Conservation (phyloP, 2,329 filamentous ascomycete genomes). For the Calonectria pauciramosa region DNA sequence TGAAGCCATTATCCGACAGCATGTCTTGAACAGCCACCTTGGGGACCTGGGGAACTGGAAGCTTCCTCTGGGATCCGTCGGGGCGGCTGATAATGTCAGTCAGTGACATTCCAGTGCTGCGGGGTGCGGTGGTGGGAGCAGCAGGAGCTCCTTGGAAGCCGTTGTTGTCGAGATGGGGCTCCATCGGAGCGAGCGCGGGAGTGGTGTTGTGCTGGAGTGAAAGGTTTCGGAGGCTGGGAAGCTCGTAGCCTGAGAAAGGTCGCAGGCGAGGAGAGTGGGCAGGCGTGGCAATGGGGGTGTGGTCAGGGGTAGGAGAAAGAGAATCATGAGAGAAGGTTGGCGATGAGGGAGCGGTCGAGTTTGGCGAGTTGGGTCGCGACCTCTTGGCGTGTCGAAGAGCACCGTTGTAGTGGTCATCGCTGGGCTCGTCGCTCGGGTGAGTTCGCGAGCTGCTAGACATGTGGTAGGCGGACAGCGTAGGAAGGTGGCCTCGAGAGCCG, state of each 20-base stretch:
- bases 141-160: slow-evolving; percentile 64
- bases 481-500: slow-evolving; percentile 73
- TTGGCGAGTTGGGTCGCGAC: slow-evolving; percentile 92
- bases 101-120: slow-evolving; percentile 80
- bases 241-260: slow-evolving; percentile 82
- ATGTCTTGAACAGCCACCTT: slow-evolving; percentile 91
- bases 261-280: slow-evolving; percentile 94
- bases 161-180: slow-evolving; percentile 65
- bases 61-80: slow-evolving; percentile 89
- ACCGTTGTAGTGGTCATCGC: slow-evolving; percentile 81
- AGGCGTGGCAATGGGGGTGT: slow-evolving; percentile 97
- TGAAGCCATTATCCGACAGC: slow-evolving; percentile 76
- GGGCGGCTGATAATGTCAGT: slow-evolving; percentile 93
- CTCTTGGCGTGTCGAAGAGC: slow-evolving; percentile 83
- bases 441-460: slow-evolving; percentile 80
- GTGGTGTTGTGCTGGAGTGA: slow-evolving; percentile 66
- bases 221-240: slow-evolving; percentile 84
- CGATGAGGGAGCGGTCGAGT: slow-evolving; percentile 95
- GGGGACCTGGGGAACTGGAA: slow-evolving; percentile 91
- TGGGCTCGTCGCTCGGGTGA: slow-evolving; percentile 83
- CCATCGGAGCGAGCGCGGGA: slow-evolving; percentile 70
- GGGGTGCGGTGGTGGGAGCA: slow-evolving; percentile 64
- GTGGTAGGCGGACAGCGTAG: slow-evolving; percentile 87
- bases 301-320: slow-evolving; percentile 93
- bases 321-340: slow-evolving; percentile 98